Conservation (phyloP, 169 alveolate species). For the Plasmodium adleri region DNA sequence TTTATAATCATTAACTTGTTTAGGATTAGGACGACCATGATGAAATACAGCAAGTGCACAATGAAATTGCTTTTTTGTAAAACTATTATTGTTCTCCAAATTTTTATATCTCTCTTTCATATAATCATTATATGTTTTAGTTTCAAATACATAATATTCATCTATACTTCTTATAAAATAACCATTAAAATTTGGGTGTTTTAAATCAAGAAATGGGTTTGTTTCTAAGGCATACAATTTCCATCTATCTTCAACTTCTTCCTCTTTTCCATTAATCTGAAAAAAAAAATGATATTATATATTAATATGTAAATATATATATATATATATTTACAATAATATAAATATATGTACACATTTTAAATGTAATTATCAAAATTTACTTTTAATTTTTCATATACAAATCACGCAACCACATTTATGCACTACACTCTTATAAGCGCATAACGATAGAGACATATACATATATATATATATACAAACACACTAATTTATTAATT, state of each 20-base stretch:
- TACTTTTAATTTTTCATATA: too few species aligned
- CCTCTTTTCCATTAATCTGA: slow-evolving; percentile 3
- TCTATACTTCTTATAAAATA: slow-evolving; percentile 57
- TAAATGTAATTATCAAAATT: too few species aligned
- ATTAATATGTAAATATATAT: not conserved
- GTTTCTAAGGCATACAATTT: slow-evolving; percentile 44
- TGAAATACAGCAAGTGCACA: slow-evolving; percentile 32
- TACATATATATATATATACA: not conserved
- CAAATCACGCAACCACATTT: too few species aligned
- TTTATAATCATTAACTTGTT: slow-evolving; percentile 25
- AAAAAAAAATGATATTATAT: slow-evolving; percentile 3
- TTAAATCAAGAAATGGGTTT: slow-evolving; percentile 65
- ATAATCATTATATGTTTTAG: slow-evolving; percentile 55
- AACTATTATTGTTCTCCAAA: slow-evolving; percentile 20
- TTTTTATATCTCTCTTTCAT: slow-evolving; percentile 64
- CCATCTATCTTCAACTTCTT: slow-evolving; percentile 64
- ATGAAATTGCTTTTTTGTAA: slow-evolving; percentile 30
- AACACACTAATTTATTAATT: not conserved
- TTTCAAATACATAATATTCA: slow-evolving; percentile 71
- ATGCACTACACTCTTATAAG: too few species aligned
- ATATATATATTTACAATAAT: not conserved
- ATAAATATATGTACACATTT: not conserved
- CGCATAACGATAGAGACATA: too few species aligned
- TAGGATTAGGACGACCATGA: slow-evolving; percentile 74
- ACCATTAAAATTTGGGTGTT: slow-evolving; percentile 70